Base-by-base conservation (phyloP, 345 rosid genomes). In the Carallia brachiata region DNA sequence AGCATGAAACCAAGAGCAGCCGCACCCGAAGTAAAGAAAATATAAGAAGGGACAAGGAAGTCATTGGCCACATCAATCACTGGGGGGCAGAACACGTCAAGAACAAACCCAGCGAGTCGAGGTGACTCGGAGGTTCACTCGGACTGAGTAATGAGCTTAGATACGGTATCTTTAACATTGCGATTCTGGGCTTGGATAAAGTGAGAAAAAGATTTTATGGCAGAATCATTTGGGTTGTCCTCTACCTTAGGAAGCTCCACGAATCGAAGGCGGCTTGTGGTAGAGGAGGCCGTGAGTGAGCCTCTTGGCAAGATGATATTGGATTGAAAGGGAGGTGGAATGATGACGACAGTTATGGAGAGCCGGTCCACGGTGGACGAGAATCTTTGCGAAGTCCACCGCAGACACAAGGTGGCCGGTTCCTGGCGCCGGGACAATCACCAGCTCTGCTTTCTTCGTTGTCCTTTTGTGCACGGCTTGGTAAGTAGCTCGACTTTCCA, bases 41-140 rank as follows among this genome's bases (percentile, higher is more conserved):
- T 7, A 70, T 89, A 86, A 57, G 70, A 70, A 12, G 96, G 89
- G 7, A 80, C 68, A 0, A 62, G 48, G 7, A 81, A 59, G 36
- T 87, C 87, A 39, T 74, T 69, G 0, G 89, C 92, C 3, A 83
- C 76, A 15, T 89, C 92, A 1, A 86, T 82, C 83, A 84, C 76
- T 3, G 70, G 7, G 0, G 75, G 81, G 68, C 85, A 85, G 52
- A 84, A 84, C 83, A 89, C 70, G 75, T 81, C 95, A 15, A 84
- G 58, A 40, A 87, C 37, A 57, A 89, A 53, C 34, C 87, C 88
- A 6, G 85, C 89, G 3, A 89, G 73, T 31, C 15, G n/a, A 6
- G 85, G 66, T 2, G 84, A 66, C 52, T 70, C 78, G 47, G 36
- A 47, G 32, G 17, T 60, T 9, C 47, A 67, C 6, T 57, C 31